Percentiles rank a stretch among this genome's conserved stretches.
These are phyloP conservation scores for Mortierella sp. DNA, from an alignment of 371 early-diverging fungal genomes.

Conservation along the genomic window DNA sequence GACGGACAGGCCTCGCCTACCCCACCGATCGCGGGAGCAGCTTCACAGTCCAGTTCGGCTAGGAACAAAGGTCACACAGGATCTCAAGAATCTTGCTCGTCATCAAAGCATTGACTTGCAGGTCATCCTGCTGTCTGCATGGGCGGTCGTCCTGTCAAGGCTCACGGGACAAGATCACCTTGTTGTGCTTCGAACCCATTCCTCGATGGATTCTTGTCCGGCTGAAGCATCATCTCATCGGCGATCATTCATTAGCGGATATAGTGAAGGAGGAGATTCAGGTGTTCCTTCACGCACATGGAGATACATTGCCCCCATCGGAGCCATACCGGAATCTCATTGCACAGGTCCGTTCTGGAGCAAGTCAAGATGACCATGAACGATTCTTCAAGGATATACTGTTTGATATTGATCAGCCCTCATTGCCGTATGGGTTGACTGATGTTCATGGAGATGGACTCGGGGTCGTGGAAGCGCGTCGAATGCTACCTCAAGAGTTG, in stretches of 20 bases:
- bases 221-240: slow-evolving; percentile 17
- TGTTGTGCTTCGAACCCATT: no score
- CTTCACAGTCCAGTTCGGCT: no score
- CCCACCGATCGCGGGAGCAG: no score
- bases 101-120: no score
- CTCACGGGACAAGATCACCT: no score
- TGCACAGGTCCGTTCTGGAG: slow-evolving; percentile 1
- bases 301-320: not conserved
- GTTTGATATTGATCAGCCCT: slow-evolving; percentile 12
- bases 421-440: slow-evolving; percentile 19
- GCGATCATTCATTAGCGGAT: slow-evolving; percentile 18
- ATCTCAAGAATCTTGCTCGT: no score
- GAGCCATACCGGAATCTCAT: slow-evolving; percentile 4
- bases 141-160: no score
- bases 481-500: slow-evolving; percentile 17
- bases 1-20: no score
- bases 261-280: slow-evolving; percentile 9
- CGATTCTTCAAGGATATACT: slow-evolving; percentile 16
- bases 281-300: slow-evolving; percentile 10
- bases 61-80: no score
- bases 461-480: not conserved
- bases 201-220: slow-evolving; percentile 9
- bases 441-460: not conserved
- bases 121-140: no score
- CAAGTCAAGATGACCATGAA: slow-evolving; percentile 7